phyloP scores from a whole-genome alignment of 768 basidiomycete genomes.

The Crepidotus variabilis region DNA sequence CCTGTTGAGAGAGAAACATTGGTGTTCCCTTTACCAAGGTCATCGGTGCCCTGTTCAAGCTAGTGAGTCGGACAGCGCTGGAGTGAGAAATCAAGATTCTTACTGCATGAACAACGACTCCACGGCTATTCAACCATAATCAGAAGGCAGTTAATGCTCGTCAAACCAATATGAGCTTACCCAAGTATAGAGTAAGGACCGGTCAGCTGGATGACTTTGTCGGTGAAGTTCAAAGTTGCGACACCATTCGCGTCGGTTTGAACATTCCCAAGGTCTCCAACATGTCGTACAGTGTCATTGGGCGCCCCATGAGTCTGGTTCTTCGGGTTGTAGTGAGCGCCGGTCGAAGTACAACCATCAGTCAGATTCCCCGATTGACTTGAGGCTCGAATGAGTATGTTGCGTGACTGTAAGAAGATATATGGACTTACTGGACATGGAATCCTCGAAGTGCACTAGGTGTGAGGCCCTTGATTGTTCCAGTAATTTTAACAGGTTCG shows the following conservation, averaged over 20 bases:
- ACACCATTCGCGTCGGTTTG: slow-evolving; percentile 53
- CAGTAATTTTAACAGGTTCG: slow-evolving; percentile 58
- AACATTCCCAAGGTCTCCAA: slow-evolving; percentile 79
- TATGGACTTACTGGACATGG: slow-evolving; percentile 67
- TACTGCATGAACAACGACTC: slow-evolving; percentile 66
- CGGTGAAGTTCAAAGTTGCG: slow-evolving; percentile 55
- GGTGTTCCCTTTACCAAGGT: slow-evolving; percentile 68
- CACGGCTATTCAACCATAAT: slow-evolving; percentile 38
- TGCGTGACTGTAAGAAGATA: neutral
- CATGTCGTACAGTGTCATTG: slow-evolving; percentile 51
- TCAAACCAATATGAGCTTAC: slow-evolving; percentile 26
- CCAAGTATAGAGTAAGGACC: slow-evolving; percentile 69
- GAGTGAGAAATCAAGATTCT: neutral
- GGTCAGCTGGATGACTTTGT: slow-evolving; percentile 59
- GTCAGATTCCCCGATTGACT: slow-evolving; percentile 58
- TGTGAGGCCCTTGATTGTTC: slow-evolving; percentile 58
- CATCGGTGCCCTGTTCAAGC: slow-evolving; percentile 42
- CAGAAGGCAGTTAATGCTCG: neutral
- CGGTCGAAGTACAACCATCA: slow-evolving; percentile 64
- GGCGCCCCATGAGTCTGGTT: slow-evolving; percentile 64
- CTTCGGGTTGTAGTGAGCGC: slow-evolving; percentile 76
- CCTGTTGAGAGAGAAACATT: slow-evolving; percentile 75
- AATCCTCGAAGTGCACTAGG: slow-evolving; percentile 63
- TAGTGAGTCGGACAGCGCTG: neutral
- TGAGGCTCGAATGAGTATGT: neutral